Base-by-base conservation (phyloP, 2,329 filamentous ascomycete genomes). In the Celoporthe dispersa region DNA sequence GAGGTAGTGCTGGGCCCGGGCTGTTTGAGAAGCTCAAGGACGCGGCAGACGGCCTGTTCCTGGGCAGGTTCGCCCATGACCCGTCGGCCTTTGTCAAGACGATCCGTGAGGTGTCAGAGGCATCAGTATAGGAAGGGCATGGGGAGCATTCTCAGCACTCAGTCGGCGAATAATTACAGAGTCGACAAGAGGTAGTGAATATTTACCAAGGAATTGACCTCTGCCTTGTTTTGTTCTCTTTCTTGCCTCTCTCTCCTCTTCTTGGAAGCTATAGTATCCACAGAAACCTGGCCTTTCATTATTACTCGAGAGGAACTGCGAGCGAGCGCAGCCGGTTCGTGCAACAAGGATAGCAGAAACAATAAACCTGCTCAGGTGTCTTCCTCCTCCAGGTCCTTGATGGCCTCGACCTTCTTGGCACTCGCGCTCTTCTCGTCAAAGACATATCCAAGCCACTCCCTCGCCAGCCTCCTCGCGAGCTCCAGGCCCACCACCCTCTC, bases 401-500 rank as follows among this genome's bases (percentile, higher is more conserved):
- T 80, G 11, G 72, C 78, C 57, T 73, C 72, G 14, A 88, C 85
- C 81, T 88, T 88, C 71, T 79, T 78, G 33, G 88, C 88, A 75
- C 87, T 90, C 64, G 86, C 85, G 79, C 89, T 91, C 70, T 68
- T 71, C 68, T 76, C 73, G 12, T 97, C 93, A 81, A 96, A 96
- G 70, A 88, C 84, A 80, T 96, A 94, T n/a, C 88, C 91, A 44
- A 97, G 79, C 93, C 93, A 97, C 84, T 97, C 93, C 78, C 86
- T 90, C 0, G 90, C 93, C 75, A 97, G 79, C 76, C 92, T 85
- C 75, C 93, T 87, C 59, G 93, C 93, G 57, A 97, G 81, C 82
- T 97, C 94, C 63, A 96, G 79, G 0, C 94, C 93, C 60, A 97
- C 87, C 0, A 97, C 93, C 31, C 93, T 84, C 86, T 97, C 91